A percentile compares a stretch with the other conserved stretches of the same genome.
Conservation (phyloP, 345 rosid genomes). For the Trapa incisa region DNA sequence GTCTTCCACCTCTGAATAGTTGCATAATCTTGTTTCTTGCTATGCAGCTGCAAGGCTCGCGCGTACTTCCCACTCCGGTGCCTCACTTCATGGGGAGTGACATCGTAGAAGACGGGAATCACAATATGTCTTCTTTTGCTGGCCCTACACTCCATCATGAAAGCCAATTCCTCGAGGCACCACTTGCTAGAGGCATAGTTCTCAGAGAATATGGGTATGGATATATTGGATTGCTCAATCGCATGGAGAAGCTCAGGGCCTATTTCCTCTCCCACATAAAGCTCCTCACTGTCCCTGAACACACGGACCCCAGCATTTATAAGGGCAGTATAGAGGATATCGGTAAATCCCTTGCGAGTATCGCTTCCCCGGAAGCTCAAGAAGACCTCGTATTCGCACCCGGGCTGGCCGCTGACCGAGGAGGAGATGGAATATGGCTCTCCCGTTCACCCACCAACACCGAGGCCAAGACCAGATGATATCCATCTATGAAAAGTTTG, state of each 20-base stretch:
- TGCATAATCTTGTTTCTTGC: not conserved
- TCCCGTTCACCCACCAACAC: too few relatives aligned
- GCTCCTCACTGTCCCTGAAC: not conserved
- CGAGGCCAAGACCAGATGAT: too few relatives aligned
- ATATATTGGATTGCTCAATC: not conserved
- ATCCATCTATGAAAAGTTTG: too few relatives aligned
- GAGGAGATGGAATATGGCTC: not conserved
- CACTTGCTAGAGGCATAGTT: not conserved
- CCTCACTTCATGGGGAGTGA: not conserved
- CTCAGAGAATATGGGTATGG: not conserved
- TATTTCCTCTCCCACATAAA: not conserved
- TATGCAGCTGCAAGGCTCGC: not conserved
- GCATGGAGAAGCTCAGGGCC: not conserved
- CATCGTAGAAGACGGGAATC: not conserved
- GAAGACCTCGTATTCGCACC: not conserved
- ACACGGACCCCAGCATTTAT: not conserved
- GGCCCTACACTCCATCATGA: not conserved
- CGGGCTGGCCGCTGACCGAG: not conserved
- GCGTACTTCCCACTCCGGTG: not conserved
- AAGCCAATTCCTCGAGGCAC: constrained; percentile 6
- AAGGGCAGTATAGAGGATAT: not conserved
- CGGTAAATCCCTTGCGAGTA: constrained; percentile 1
- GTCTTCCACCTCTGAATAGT: not conserved
- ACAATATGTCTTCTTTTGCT: not conserved
- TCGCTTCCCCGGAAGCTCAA: not conserved